These are phyloP conservation scores for Aspergillus sparsus DNA, from an alignment of 495 filamentous ascomycete species.

Conservation along the genomic window DNA sequence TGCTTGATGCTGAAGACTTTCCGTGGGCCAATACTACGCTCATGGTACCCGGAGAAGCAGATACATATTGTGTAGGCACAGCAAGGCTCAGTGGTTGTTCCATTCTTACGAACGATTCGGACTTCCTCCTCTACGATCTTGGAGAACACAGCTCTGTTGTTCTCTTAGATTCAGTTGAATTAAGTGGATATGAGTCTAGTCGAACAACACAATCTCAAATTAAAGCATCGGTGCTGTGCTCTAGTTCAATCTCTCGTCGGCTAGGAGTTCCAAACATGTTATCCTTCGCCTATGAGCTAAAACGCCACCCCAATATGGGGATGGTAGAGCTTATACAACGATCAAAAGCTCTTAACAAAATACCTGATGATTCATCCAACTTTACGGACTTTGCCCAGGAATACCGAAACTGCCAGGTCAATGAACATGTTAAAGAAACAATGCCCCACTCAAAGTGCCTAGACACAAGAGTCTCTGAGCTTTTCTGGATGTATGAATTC, in stretches of 20 bases:
- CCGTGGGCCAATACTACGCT: conserved; percentile 52
- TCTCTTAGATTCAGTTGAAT: conserved; percentile 55
- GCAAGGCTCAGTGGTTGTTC: conserved; percentile 51
- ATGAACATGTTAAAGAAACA: not conserved
- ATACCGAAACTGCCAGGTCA: conserved; percentile 29
- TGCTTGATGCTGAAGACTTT: conserved; percentile 20
- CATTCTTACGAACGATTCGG: conserved; percentile 71
- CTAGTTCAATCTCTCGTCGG: conserved; percentile 35
- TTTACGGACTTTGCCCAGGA: conserved; percentile 48
- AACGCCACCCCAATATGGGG: conserved; percentile 23
- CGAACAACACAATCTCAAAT: conserved; percentile 29
- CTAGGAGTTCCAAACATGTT: conserved; percentile 39
- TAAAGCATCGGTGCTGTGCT: conserved; percentile 40
- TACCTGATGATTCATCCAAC: conserved; percentile 18
- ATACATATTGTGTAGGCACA: conserved; percentile 62
- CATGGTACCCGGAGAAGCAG: conserved; percentile 71
- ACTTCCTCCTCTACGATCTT: conserved; percentile 69
- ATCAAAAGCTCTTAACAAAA: conserved; percentile 22
- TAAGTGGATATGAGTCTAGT: conserved; percentile 20
- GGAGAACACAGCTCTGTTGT: conserved; percentile 57
- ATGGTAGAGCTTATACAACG: conserved; percentile 37
- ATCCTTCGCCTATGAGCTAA: conserved; percentile 41
- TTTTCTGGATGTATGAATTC: conserved; percentile 37
- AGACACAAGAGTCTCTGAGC: conserved; percentile 41
- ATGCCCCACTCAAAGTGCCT: conserved; percentile 16